Conservation (phyloP, 345 rosid species). For the Odontarrhena argentea region DNA sequence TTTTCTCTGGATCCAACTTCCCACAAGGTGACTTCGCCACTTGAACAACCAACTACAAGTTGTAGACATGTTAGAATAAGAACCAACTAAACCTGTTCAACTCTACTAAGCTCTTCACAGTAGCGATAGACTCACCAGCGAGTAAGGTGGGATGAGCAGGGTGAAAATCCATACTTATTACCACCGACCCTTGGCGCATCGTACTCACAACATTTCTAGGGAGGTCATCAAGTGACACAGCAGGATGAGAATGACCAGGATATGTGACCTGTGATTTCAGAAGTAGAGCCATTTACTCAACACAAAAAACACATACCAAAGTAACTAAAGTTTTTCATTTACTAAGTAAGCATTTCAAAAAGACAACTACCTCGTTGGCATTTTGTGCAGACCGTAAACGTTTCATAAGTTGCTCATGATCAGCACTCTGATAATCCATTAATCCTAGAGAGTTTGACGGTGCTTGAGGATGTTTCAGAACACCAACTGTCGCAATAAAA, state of each 20-base stretch:
- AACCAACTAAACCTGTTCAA: slow-evolving; percentile 15
- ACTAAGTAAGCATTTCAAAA: neutral
- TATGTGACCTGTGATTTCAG: slow-evolving; percentile 54
- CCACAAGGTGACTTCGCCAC: slow-evolving; percentile 86
- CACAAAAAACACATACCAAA: slow-evolving; percentile 17
- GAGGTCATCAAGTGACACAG: slow-evolving; percentile 79
- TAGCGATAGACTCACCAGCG: slow-evolving; percentile 62
- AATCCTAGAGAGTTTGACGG: slow-evolving; percentile 72
- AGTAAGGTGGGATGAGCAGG: slow-evolving; percentile 74
- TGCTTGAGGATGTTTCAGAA: slow-evolving; percentile 70
- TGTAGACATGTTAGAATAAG: slow-evolving; percentile 12
- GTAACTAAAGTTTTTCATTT: neutral
- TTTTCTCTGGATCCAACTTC: slow-evolving; percentile 70
- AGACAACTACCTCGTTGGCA: slow-evolving; percentile 47
- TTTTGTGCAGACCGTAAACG: slow-evolving; percentile 77
- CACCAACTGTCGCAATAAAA: slow-evolving; percentile 46
- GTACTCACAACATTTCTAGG: slow-evolving; percentile 82
- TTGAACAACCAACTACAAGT: slow-evolving; percentile 72
- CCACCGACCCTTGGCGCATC: slow-evolving; percentile 75
- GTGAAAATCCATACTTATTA: slow-evolving; percentile 95
- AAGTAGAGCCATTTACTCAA: slow-evolving; percentile 11
- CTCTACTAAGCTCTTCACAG: slow-evolving; percentile 13
- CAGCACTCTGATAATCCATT: slow-evolving; percentile 80
- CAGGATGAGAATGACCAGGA: slow-evolving; percentile 62
- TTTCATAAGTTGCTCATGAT: slow-evolving; percentile 83